Percentiles rank a stretch among this genome's conserved stretches.
phyloP scores from a whole-genome alignment of 129 eudicot genomes.

The Lonicera japonica region DNA sequence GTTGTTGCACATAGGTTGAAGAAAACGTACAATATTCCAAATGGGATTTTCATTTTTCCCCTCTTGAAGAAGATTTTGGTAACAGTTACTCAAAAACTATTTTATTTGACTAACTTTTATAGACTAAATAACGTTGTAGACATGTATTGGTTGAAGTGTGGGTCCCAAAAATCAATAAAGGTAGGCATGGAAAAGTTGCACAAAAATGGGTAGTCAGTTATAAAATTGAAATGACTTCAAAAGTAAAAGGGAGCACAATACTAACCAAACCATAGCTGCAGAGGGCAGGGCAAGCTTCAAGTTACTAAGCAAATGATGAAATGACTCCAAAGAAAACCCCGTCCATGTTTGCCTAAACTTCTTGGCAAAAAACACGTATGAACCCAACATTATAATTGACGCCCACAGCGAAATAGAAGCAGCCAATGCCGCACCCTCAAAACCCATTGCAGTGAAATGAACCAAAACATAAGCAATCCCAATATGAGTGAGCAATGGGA shows the following conservation, averaged over 20 bases:
- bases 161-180: too few species aligned
- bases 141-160: too few species aligned
- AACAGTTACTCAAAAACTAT: too few species aligned
- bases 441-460: constrained; percentile 45
- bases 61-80: too few species aligned
- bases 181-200: too few species aligned
- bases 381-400: constrained; percentile 40
- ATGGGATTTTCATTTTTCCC: too few species aligned
- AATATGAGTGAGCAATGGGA: constrained; percentile 51
- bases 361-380: constrained; percentile 33
- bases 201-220: too few species aligned
- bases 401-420: constrained; percentile 65
- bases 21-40: too few species aligned
- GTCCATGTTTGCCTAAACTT: constrained; percentile 56
- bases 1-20: too few species aligned
- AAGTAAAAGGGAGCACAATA: background rate
- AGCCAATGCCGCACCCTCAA: constrained; percentile 65
- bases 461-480: constrained; percentile 51
- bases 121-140: too few species aligned
- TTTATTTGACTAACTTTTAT: too few species aligned
- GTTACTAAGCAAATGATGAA: constrained; percentile 25
- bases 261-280: constrained; percentile 93
- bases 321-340: constrained; percentile 59
- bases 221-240: too few species aligned
- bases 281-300: constrained; percentile 84